Evolutionary conservation across 495 filamentous ascomycete species (phyloP).

Genomic region (Penicillium nucicola): DNA sequence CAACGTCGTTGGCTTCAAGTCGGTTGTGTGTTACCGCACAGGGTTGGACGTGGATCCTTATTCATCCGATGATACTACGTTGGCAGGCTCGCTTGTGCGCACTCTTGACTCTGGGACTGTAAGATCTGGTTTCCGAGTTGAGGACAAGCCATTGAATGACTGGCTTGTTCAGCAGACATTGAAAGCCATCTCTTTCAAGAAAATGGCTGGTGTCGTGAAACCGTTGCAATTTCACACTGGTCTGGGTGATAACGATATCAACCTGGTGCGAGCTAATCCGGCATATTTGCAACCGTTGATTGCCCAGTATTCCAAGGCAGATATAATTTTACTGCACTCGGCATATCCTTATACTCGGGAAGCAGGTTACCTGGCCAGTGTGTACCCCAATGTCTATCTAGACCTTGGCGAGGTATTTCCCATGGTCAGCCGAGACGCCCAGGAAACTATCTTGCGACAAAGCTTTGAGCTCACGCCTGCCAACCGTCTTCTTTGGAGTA

Average conservation of each 20-base stretch:
- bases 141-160: constrained; percentile 61
- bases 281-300: constrained; percentile 76
- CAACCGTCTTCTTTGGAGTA: constrained; percentile 80
- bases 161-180: constrained; percentile 58
- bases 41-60: constrained; percentile 54
- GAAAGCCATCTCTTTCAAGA: constrained; percentile 18
- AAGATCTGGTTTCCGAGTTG: constrained; percentile 48
- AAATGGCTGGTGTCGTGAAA: constrained; percentile 45
- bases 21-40: constrained; percentile 78
- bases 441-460: constrained; percentile 70
- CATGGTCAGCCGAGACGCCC: constrained; percentile 73
- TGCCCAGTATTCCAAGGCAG: constrained; percentile 60
- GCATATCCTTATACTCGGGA: constrained; percentile 83
- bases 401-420: constrained; percentile 89
- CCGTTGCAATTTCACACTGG: constrained; percentile 88
- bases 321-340: constrained; percentile 79
- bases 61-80: constrained; percentile 23
- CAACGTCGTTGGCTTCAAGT: constrained; percentile 81
- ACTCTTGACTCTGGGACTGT: constrained; percentile 18
- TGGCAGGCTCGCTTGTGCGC: constrained; percentile 33
- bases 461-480: constrained; percentile 73
- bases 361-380: constrained; percentile 75
- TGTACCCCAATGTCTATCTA: constrained; percentile 80
- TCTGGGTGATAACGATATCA: constrained; percentile 80
- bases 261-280: constrained; percentile 66